Conservation (phyloP, 371 early-diverging fungal genomes). For the Actinomortierella ambigua region DNA sequence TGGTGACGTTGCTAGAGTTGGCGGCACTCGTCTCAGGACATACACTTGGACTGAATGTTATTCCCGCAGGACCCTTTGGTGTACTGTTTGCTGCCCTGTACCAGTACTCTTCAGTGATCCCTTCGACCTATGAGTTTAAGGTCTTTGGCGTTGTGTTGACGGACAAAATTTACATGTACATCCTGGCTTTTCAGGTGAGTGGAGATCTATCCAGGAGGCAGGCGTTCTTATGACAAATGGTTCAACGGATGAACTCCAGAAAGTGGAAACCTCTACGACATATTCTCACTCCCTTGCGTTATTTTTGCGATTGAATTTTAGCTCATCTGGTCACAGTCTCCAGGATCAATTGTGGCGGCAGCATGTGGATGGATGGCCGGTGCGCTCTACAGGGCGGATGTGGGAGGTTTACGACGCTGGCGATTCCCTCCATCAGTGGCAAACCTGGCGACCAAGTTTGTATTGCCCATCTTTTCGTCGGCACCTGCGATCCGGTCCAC, state of each 20-base stretch:
- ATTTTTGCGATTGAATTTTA: conserved; percentile 10
- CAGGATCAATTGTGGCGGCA: conserved; percentile 58
- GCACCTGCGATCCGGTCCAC: conserved; percentile 58
- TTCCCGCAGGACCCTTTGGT: conserved; percentile 73
- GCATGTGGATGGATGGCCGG: conserved; percentile 66
- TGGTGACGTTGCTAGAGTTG: conserved; percentile 62
- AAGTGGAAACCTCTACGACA: conserved; percentile 4
- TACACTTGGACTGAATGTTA: conserved; percentile 53
- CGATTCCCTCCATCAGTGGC: conserved; percentile 56
- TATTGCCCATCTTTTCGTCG: conserved; percentile 50
- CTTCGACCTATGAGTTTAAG: conserved; percentile 64
- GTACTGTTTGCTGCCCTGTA: conserved; percentile 66
- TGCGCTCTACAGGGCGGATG: conserved; percentile 61
- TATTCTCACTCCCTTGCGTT: neutral
- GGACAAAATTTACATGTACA: conserved; percentile 68
- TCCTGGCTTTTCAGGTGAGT: conserved; percentile 64
- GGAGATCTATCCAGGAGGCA: too few relatives aligned
- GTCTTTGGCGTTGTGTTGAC: conserved; percentile 66
- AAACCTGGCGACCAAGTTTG: conserved; percentile 38
- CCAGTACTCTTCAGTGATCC: conserved; percentile 63
- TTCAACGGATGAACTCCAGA: neutral
- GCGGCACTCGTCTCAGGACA: conserved; percentile 55
- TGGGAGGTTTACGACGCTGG: conserved; percentile 66
- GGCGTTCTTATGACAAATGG: neutral
- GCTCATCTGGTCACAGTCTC: conserved; percentile 60